Percentiles rank a stretch among this genome's conserved stretches.
Conservation (phyloP, 225 moss, liverwort and hornwort genomes). For the Lunularia cruciata region DNA sequence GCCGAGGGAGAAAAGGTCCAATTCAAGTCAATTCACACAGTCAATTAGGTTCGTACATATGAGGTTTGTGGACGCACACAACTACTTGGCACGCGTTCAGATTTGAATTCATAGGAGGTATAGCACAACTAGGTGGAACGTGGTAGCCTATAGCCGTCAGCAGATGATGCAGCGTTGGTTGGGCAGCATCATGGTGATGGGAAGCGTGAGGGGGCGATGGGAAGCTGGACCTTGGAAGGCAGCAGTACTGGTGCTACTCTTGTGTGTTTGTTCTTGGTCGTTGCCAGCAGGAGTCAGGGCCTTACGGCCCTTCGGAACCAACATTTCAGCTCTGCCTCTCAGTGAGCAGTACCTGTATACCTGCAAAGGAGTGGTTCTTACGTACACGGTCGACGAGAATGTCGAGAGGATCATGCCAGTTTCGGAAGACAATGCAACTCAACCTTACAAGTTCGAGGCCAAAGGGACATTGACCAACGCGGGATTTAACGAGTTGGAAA, state of each 20-base stretch:
- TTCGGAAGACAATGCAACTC: conserved; percentile 38
- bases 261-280: conserved; percentile 18
- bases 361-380: conserved; percentile 37
- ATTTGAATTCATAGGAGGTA: background rate
- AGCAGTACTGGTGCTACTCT: conserved; percentile 4
- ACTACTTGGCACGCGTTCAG: too few species aligned
- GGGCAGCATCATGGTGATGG: background rate
- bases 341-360: conserved; percentile 21
- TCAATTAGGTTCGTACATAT: too few species aligned
- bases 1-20: conserved; percentile 5
- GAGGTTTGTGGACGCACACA: background rate
- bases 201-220: conserved; percentile 7
- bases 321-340: conserved; percentile 18
- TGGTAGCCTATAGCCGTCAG: background rate
- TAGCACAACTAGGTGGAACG: background rate
- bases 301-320: conserved; percentile 2
- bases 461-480: conserved; percentile 55
- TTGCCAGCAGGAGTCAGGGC: background rate
- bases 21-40: too few species aligned
- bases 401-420: conserved; percentile 36
- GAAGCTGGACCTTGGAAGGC: background rate
- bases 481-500: conserved; percentile 61
- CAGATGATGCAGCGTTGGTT: background rate
- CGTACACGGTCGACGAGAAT: conserved; percentile 12
- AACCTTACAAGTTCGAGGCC: conserved; percentile 65